Evolutionary conservation across 306 rosid genomes (phyloP).

Genomic region (Oxytropis ochrocephala): DNA sequence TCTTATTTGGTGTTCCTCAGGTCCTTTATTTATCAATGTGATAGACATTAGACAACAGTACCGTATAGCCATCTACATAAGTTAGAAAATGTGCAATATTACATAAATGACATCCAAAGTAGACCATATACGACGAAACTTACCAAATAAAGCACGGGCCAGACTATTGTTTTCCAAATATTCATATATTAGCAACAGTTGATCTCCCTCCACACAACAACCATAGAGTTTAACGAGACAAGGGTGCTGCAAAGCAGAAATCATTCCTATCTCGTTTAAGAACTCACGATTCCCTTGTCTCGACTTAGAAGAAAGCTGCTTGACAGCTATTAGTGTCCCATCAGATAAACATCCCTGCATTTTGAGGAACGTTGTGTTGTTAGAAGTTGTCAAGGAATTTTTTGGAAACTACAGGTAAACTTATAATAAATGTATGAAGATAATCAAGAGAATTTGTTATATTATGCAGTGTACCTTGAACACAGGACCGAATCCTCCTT

Average conservation of each 20-base stretch:
- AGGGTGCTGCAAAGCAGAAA: conserved; percentile 50
- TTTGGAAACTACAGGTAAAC: not conserved
- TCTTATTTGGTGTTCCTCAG: not conserved
- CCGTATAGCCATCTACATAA: not conserved
- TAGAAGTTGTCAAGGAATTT: not conserved
- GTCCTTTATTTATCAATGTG: conserved; percentile 6
- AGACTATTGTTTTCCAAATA: conserved; percentile 53
- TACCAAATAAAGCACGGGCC: conserved; percentile 44
- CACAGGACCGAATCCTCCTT: conserved; percentile 65
- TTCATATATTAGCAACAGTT: conserved; percentile 39
- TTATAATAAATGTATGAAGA: not conserved
- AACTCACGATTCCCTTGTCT: conserved; percentile 75
- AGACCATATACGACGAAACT: not conserved
- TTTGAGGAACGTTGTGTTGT: not conserved
- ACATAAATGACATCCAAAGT: not conserved
- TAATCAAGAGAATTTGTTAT: not conserved
- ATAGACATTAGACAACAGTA: not conserved
- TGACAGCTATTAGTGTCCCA: conserved; percentile 57
- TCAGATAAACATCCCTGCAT: conserved; percentile 32
- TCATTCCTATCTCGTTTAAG: conserved; percentile 64
- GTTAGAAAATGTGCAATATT: not conserved
- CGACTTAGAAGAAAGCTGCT: conserved; percentile 68
- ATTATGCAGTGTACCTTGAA: conserved; percentile 38
- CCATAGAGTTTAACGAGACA: conserved; percentile 36
- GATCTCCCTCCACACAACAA: conserved; percentile 37